Evolutionary conservation across 108 stramenopile species (phyloP), one percentile per base, ranked within the genome.

Genomic region (Cyclotella cryptica): DNA sequence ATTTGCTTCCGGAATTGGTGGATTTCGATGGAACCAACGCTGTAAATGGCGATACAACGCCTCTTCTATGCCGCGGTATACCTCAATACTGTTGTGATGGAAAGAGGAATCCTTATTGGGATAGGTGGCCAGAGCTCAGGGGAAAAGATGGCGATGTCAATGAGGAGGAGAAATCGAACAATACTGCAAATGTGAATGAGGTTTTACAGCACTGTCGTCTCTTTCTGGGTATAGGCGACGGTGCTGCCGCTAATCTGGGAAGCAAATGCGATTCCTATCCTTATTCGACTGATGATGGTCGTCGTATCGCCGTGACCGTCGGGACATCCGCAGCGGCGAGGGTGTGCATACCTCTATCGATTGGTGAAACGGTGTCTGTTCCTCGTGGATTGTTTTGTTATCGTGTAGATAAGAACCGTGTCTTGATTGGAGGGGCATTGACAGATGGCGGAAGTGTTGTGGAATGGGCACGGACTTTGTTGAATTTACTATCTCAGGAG

Each of bases 231-330:
- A 57, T 92, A 60, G 94, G 91, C 6, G 94, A 96, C 66, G 94
- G 94, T 12, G 94, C 92, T 22, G 90, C 91, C 71, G 94, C 94
- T 47, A 96, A 96, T 70, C 75, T 93, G 70, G 94, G 94, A 17
- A 88, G 87, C 69, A 93, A 93, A 69, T 93, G 92, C 55, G 69
- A 75, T 43, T 59, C 71, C 8, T 35, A 68, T 4, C 15, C 62
- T n/a, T 28, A 52, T 6, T 35, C 35, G 35, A 41, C 30, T 27
- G 8, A 47, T 57, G 22, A 22, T 19, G 42, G 27, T 22, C 53
- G 66, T 41, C 92, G 92, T 41, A 91, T 96, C 18, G 92, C 91
- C 26, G 92, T 93, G 46, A 96, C 95, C 12, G 83, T 96, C 26
- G 95, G 95, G 21, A 95, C 94, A 10, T 89, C 90, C 0, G 94